These are phyloP conservation scores for Diaporthe velutina DNA, from an alignment of 2,329 filamentous ascomycete species.

Conservation along the genomic window DNA sequence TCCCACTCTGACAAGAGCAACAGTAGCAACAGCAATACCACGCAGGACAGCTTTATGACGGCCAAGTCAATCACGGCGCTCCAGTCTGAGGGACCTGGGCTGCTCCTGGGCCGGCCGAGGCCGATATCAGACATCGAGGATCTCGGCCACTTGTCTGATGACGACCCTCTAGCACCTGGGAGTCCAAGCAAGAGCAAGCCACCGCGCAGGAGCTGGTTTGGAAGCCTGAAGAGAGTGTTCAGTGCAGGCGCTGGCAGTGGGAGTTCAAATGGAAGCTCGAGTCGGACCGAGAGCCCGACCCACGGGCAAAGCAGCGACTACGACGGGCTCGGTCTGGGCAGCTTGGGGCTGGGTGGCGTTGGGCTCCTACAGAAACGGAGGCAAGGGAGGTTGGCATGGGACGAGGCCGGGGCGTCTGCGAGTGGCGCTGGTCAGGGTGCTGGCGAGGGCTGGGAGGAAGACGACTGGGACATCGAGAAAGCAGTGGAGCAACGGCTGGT, in stretches of 20 bases:
- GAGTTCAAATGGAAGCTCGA: slow-evolving; percentile 41
- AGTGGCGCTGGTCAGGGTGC: slow-evolving; percentile 50
- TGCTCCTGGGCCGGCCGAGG: slow-evolving; percentile 54
- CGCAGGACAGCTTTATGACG: slow-evolving; percentile 59
- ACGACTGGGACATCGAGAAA: slow-evolving; percentile 81
- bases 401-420: slow-evolving; percentile 48
- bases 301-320: slow-evolving; percentile 56
- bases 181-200: slow-evolving; percentile 71
- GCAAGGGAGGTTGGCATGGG: slow-evolving; percentile 67
- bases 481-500: slow-evolving; percentile 79
- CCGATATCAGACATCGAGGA: slow-evolving; percentile 34
- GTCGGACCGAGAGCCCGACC: slow-evolving; percentile 44
- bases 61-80: slow-evolving; percentile 65
- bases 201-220: slow-evolving; percentile 73
- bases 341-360: slow-evolving; percentile 51
- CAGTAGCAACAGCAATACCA: slow-evolving; percentile 52
- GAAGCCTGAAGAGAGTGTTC: slow-evolving; percentile 75
- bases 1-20: slow-evolving; percentile 51
- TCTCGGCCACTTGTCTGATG: slow-evolving; percentile 45
- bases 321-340: slow-evolving; percentile 56
- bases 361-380: slow-evolving; percentile 64
- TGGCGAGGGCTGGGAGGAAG: slow-evolving; percentile 67
- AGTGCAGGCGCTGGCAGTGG: slow-evolving; percentile 55
- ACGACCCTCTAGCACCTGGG: slow-evolving; percentile 54
- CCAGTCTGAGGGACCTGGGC: slow-evolving; percentile 64